Evolutionary conservation across 176 grass and related monocot species (phyloP).

Genomic region (Triticum timopheevii): DNA sequence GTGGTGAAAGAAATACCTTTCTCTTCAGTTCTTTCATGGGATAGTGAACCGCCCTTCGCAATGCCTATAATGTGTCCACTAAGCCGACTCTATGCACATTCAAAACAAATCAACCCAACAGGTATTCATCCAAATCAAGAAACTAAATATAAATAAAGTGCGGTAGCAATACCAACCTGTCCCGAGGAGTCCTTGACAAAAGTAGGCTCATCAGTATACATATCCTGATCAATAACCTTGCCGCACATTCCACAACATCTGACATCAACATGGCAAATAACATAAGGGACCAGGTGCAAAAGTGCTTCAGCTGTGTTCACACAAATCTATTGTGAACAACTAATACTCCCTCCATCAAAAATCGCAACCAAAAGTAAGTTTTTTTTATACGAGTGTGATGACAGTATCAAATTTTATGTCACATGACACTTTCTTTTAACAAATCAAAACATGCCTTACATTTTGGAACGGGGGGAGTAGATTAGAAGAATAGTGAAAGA

Average conservation of each 20-base stretch:
- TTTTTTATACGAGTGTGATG: neutral
- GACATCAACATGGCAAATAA: slow-evolving; percentile 30
- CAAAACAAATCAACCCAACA: slow-evolving; percentile 5
- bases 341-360: neutral
- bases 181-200: slow-evolving; percentile 55
- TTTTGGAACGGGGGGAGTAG: neutral
- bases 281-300: neutral
- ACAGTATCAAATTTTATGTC: neutral
- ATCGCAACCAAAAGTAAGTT: neutral
- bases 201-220: slow-evolving; percentile 41
- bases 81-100: slow-evolving; percentile 44
- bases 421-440: neutral
- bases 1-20: slow-evolving; percentile 45
- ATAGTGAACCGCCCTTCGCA: slow-evolving; percentile 55
- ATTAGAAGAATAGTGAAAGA: slow-evolving; percentile 8
- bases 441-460: neutral
- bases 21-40: slow-evolving; percentile 73
- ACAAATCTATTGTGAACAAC: neutral
- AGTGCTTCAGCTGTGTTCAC: neutral
- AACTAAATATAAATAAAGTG: slow-evolving; percentile 1
- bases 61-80: slow-evolving; percentile 50
- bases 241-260: slow-evolving; percentile 69
- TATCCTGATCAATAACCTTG: slow-evolving; percentile 74
- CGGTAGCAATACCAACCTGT: slow-evolving; percentile 33
- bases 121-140: slow-evolving; percentile 4